Evolutionary conservation across 257 asterid genomes (phyloP).

Genomic region (Scutellaria baicalensis): DNA sequence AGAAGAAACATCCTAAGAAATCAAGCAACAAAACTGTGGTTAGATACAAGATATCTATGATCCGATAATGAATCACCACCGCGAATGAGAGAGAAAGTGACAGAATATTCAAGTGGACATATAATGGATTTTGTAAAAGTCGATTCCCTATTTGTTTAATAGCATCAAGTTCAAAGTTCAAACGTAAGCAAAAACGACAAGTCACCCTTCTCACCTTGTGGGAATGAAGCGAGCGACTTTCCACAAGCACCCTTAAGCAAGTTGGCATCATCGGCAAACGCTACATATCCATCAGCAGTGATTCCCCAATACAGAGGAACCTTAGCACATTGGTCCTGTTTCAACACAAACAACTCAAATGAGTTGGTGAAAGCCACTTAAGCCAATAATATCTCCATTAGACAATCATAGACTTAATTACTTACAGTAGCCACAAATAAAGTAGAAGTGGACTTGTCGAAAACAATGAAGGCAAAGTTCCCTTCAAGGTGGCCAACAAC

Average conservation of each 20-base stretch:
- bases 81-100: neutral
- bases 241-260: slow-evolving; percentile 99
- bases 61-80: neutral
- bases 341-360: slow-evolving; percentile 24
- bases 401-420: slow-evolving; percentile 10
- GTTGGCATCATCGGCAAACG: slow-evolving; percentile 87
- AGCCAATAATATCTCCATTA: neutral
- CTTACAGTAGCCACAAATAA: slow-evolving; percentile 92
- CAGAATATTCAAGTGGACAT: neutral
- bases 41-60: neutral
- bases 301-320: slow-evolving; percentile 99
- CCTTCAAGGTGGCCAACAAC: slow-evolving; percentile 97
- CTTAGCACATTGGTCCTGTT: slow-evolving; percentile 89
- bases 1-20: slow-evolving; percentile 83
- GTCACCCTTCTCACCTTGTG: slow-evolving; percentile 59
- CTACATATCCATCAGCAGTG: slow-evolving; percentile 97
- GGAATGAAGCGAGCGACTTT: slow-evolving; percentile 98
- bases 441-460: slow-evolving; percentile 83
- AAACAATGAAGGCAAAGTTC: slow-evolving; percentile 74
- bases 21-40: slow-evolving; percentile 11
- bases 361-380: slow-evolving; percentile 5
- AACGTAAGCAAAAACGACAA: neutral
- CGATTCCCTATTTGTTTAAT: neutral
- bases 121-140: neutral
- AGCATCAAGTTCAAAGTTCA: neutral